Percentiles rank a stretch among this genome's conserved stretches.
These are phyloP conservation scores for Leishmania mexicana DNA, from an alignment of 208 protist genomes.

Conservation along the genomic window DNA sequence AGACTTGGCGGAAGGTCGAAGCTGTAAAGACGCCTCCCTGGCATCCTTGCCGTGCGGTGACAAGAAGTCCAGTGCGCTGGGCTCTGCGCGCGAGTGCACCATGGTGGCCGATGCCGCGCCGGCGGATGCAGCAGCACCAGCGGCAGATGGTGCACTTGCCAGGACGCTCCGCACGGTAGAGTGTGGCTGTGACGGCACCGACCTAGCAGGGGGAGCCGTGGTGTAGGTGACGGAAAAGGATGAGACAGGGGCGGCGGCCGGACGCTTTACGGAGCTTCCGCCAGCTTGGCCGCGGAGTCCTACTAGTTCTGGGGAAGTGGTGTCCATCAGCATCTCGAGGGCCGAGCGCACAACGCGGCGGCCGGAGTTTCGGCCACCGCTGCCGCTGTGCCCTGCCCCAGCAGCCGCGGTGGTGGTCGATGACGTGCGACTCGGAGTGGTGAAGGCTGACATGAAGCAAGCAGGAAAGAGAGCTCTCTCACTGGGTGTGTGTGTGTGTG, in stretches of 20 bases:
- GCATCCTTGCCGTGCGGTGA: constrained; percentile 30
- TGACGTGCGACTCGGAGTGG: constrained; percentile 27
- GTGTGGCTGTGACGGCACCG: not conserved
- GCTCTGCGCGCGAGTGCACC: constrained; percentile 33
- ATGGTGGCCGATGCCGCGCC: not conserved
- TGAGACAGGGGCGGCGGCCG: not conserved
- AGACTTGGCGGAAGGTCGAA: not conserved
- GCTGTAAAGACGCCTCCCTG: not conserved
- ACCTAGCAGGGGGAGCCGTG: constrained; percentile 5
- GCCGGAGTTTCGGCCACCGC: constrained; percentile 32
- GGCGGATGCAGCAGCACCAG: not conserved
- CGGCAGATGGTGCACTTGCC: constrained; percentile 2
- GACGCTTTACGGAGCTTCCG: not conserved
- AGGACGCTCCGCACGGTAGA: not conserved
- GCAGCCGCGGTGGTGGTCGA: not conserved
- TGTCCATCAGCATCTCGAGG: constrained; percentile 65
- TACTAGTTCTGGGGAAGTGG: constrained; percentile 51
- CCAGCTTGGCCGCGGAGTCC: not conserved
- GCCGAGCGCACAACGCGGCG: constrained; percentile 76
- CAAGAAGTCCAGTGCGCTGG: constrained; percentile 69
- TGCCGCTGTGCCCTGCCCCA: constrained; percentile 3
- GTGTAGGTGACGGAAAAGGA: constrained; percentile 63
- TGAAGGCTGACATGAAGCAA: constrained; percentile 31
- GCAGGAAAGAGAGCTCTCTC: too few species aligned
- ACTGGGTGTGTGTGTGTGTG: not conserved